Conservation (phyloP, 108 stramenopile species). For the Cyclostephanos invisitatus region DNA sequence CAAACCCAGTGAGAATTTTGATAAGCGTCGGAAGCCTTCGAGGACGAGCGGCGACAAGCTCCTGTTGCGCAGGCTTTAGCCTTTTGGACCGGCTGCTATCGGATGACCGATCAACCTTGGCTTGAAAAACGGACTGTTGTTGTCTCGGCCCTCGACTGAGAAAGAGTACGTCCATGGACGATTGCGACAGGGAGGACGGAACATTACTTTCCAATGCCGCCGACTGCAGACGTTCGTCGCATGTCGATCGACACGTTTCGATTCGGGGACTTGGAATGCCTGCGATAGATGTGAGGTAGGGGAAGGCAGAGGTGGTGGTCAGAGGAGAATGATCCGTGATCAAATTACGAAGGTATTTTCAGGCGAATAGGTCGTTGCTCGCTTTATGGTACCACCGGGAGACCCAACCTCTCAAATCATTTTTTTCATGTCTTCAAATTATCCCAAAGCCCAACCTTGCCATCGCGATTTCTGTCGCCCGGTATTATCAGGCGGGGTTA, state of each 20-base stretch:
- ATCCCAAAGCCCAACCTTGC: not conserved
- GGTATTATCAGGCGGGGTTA: not conserved
- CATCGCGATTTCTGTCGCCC: not conserved
- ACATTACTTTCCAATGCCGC: slow-evolving; percentile 18
- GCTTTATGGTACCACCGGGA: not conserved
- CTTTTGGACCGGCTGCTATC: not conserved
- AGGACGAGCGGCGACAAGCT: slow-evolving; percentile 16
- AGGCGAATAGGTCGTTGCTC: not conserved
- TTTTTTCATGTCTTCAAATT: not conserved
- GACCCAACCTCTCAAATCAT: not conserved
- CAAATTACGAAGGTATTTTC: not conserved
- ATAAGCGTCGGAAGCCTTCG: slow-evolving; percentile 45
- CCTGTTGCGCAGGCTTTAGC: slow-evolving; percentile 8
- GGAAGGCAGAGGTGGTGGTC: not conserved
- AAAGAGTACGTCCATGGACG: slow-evolving; percentile 9
- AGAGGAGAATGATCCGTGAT: slow-evolving; percentile 2
- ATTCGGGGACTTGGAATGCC: slow-evolving; percentile 3
- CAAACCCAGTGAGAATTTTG: slow-evolving; percentile 49
- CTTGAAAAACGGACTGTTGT: not conserved
- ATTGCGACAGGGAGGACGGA: slow-evolving; percentile 9
- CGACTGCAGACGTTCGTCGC: slow-evolving; percentile 29
- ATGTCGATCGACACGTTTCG: slow-evolving; percentile 15
- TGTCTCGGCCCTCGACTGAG: slow-evolving; percentile 2
- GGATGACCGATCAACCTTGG: not conserved
- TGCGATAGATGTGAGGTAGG: not conserved